phyloP scores from a whole-genome alignment of 768 basidiomycete species.

The Auricularia sp. region DNA sequence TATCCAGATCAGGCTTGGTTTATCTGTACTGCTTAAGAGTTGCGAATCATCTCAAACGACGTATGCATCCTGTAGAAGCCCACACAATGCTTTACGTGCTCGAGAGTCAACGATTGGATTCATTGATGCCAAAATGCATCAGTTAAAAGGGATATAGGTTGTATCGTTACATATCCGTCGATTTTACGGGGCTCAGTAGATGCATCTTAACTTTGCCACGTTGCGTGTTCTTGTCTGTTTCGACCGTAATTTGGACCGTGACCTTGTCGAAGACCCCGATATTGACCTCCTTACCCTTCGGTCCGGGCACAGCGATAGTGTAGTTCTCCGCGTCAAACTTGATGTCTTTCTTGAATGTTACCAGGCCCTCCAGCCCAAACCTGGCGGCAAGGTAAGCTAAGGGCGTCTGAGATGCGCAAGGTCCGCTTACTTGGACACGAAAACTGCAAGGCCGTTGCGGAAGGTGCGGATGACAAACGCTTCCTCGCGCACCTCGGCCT shows the following conservation, averaged over 20 bases:
- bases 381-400: conserved; percentile 28
- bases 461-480: conserved; percentile 92
- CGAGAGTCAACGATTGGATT: no score
- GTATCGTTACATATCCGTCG: conserved; percentile 26
- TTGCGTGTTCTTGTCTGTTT: conserved; percentile 91
- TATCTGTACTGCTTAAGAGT: no score
- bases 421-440: conserved; percentile 76
- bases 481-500: conserved; percentile 52
- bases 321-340: conserved; percentile 90
- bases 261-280: conserved; percentile 94
- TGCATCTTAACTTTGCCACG: conserved; percentile 83
- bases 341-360: conserved; percentile 86
- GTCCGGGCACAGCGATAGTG: conserved; percentile 56
- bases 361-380: conserved; percentile 86
- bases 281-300: conserved; percentile 32
- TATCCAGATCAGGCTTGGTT: no score
- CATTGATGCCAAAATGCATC: no score
- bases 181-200: conserved; percentile 56
- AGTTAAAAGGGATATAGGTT: no score
- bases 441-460: conserved; percentile 92
- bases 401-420: neutral
- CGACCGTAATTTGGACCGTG: conserved; percentile 78
- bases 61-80: no score
- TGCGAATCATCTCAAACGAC: no score
- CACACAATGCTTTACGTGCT: no score